A percentile compares a stretch with the other conserved stretches of the same genome.
Conservation (phyloP, 805 yeast genomes). For the Lachancea quebecensis region DNA sequence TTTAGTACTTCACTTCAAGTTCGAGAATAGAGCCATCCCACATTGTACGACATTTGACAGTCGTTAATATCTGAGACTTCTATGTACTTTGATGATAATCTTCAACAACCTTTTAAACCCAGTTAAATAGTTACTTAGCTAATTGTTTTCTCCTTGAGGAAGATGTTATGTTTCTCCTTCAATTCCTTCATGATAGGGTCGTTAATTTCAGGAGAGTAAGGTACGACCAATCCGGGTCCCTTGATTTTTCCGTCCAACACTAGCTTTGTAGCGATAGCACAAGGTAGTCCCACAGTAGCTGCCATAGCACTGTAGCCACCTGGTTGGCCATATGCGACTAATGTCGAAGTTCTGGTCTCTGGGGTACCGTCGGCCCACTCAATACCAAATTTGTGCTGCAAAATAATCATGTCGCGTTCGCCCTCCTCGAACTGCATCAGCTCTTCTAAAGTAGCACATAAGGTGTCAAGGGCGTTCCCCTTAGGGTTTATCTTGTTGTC, state of each 20-base stretch:
- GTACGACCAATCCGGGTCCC: slow-evolving; percentile 84
- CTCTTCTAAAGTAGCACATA: slow-evolving; percentile 93
- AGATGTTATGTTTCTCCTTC: slow-evolving; percentile 85
- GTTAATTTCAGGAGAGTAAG: slow-evolving; percentile 84
- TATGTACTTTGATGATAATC: neutral
- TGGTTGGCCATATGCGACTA: slow-evolving; percentile 83
- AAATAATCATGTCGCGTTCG: slow-evolving; percentile 90
- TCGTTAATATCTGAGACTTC: no score
- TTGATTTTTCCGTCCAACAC: slow-evolving; percentile 74
- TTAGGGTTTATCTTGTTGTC: slow-evolving; percentile 72
- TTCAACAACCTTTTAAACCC: neutral
- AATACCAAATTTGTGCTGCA: slow-evolving; percentile 97
- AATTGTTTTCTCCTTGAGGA: slow-evolving; percentile 79
- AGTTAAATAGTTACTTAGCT: slow-evolving; percentile 17
- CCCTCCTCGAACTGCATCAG: slow-evolving; percentile 93
- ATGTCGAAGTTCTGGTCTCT: slow-evolving; percentile 91
- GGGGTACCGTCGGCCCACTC: slow-evolving; percentile 90
- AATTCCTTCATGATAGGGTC: slow-evolving; percentile 86
- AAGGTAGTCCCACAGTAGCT: slow-evolving; percentile 95
- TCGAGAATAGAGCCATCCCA: neutral
- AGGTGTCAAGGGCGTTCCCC: slow-evolving; percentile 90
- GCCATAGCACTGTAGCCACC: slow-evolving; percentile 98
- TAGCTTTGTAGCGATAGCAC: slow-evolving; percentile 89
- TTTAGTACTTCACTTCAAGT: neutral
- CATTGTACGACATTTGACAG: no score